Percentiles rank a stretch among this genome's conserved stretches.
Evolutionary conservation across 1,139 yeast species (phyloP).

Genomic region (Kodamaea alishanica): DNA sequence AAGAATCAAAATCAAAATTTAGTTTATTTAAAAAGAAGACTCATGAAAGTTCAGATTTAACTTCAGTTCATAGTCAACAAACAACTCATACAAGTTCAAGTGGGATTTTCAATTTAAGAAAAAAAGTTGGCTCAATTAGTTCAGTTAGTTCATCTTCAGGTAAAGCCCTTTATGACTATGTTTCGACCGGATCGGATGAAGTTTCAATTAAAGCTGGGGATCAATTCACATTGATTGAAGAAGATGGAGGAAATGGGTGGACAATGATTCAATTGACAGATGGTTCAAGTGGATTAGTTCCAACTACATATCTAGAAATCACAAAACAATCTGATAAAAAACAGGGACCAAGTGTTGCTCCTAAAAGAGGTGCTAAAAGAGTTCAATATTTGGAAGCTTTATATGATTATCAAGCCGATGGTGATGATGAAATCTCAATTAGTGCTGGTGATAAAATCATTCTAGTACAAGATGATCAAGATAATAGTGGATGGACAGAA

Average conservation of each 20-base stretch:
- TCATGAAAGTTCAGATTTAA: constrained; percentile 21
- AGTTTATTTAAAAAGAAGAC: constrained; percentile 44
- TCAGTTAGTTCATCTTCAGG: constrained; percentile 18
- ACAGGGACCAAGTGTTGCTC: constrained; percentile 79
- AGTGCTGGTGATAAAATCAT: constrained; percentile 72
- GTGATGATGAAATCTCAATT: constrained; percentile 75
- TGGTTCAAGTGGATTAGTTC: constrained; percentile 73
- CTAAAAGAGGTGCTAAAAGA: constrained; percentile 70
- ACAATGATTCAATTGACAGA: constrained; percentile 47
- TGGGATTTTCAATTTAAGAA: constrained; percentile 40
- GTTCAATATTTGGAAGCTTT: constrained; percentile 67
- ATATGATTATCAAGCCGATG: constrained; percentile 78
- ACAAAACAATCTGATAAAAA: constrained; percentile 32
- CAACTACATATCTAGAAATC: constrained; percentile 74
- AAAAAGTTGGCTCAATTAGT: constrained; percentile 24
- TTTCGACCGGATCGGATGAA: constrained; percentile 76
- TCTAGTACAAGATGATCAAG: constrained; percentile 61
- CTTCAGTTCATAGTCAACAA: constrained; percentile 33
- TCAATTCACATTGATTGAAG: constrained; percentile 50
- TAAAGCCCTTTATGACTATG: constrained; percentile 64
- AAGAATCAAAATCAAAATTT: constrained; percentile 50
- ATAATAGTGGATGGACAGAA: constrained; percentile 95
- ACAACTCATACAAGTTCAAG: constrained; percentile 3
- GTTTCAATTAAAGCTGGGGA: constrained; percentile 61
- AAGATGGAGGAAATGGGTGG: constrained; percentile 96